A percentile compares a stretch with the other conserved stretches of the same genome.
phyloP scores from a whole-genome alignment of 495 filamentous ascomycete species.

The Talaromyces liani region DNA sequence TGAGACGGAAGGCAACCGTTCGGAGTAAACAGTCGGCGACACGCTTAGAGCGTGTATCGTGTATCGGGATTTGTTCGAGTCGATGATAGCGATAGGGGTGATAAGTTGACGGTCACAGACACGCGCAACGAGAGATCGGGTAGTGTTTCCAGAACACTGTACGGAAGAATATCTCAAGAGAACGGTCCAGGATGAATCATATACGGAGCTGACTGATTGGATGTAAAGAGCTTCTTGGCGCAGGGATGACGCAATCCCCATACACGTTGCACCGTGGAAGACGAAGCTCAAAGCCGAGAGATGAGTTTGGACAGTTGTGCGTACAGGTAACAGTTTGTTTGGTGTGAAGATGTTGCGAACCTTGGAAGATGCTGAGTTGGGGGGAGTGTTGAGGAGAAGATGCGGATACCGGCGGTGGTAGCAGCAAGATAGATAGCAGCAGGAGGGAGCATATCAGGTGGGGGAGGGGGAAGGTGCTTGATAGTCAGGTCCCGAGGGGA shows the following conservation, averaged over 20 bases:
- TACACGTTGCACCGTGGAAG: neutral
- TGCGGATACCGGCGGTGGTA: neutral
- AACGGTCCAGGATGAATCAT: neutral
- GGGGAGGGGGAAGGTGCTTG: slow-evolving; percentile 3
- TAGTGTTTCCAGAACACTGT: slow-evolving; percentile 3
- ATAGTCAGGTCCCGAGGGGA: slow-evolving; percentile 5
- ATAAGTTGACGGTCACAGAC: slow-evolving; percentile 1
- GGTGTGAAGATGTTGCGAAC: neutral
- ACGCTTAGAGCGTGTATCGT: neutral
- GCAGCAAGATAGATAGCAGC: neutral
- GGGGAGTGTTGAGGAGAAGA: neutral
- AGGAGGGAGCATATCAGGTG: neutral
- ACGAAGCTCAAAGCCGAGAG: neutral
- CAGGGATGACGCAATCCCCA: slow-evolving; percentile 1
- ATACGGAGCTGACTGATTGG: neutral
- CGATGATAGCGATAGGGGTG: neutral
- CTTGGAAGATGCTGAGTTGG: neutral
- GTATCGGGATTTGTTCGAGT: neutral
- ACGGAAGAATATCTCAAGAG: neutral
- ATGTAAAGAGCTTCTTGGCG: neutral
- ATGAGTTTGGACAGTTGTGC: neutral
- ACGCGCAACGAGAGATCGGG: neutral
- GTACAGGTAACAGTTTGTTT: neutral
- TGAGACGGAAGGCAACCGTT: neutral
- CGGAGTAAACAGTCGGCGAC: neutral